These are phyloP conservation scores for Acanthamoeba royreba DNA, from an alignment of 208 protist genomes.

Conservation along the genomic window DNA sequence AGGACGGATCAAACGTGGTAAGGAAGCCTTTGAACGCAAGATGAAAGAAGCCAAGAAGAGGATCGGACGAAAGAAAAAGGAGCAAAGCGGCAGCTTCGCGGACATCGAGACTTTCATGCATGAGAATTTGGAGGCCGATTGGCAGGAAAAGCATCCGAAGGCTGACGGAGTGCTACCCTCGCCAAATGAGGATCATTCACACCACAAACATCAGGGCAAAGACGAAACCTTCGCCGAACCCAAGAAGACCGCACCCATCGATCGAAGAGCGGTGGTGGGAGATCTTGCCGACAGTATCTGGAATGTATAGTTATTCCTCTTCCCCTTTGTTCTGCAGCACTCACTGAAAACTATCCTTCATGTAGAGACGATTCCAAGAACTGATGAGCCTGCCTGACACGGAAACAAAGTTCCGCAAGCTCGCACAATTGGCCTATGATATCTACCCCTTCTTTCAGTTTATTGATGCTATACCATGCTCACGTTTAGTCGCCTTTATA, in stretches of 20 bases:
- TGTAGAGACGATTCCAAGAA: background rate
- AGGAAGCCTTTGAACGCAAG: background rate
- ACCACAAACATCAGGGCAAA: too few relatives aligned
- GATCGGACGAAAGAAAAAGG: background rate
- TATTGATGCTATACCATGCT: background rate
- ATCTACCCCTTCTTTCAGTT: background rate
- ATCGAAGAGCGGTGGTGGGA: background rate
- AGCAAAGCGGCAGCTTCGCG: background rate
- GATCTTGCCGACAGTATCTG: background rate
- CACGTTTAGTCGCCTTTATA: background rate
- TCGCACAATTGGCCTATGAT: conserved; percentile 33
- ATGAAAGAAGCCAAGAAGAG: background rate
- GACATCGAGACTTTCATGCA: background rate
- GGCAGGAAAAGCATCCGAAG: background rate
- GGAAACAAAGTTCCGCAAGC: background rate
- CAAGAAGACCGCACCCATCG: background rate
- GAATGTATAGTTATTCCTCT: background rate
- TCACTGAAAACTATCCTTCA: too few relatives aligned
- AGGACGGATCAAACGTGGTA: background rate
- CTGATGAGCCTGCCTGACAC: background rate
- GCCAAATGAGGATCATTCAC: too few relatives aligned
- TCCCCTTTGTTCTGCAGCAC: too few relatives aligned
- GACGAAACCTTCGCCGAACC: too few relatives aligned
- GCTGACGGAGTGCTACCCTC: too few relatives aligned
- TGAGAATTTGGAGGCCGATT: background rate